Conservation (phyloP, 2,329 filamentous ascomycete species). For the Celoporthe dispersa region DNA sequence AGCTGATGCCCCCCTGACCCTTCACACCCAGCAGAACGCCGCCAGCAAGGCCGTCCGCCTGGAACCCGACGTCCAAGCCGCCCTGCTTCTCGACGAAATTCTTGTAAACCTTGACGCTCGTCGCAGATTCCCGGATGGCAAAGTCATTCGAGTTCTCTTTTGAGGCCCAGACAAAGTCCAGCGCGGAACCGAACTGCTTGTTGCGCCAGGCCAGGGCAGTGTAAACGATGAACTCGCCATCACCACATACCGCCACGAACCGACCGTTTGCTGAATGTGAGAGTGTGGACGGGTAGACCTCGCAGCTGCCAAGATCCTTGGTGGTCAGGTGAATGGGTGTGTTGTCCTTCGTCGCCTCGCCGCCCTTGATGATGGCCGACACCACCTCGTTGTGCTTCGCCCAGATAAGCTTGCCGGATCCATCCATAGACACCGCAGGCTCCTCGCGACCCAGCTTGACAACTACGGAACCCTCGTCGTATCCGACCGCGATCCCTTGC, state of each 20-base stretch:
- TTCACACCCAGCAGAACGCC: constrained; percentile 92
- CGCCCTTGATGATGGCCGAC: constrained; percentile 92
- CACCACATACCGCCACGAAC: constrained; percentile 86
- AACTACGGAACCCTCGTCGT: constrained; percentile 96
- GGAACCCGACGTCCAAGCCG: constrained; percentile 91
- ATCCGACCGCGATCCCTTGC: constrained; percentile 93
- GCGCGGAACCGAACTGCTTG: constrained; percentile 92
- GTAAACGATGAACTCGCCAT: constrained; percentile 99
- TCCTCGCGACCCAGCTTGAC: constrained; percentile 98
- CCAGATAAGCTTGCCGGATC: constrained; percentile 94
- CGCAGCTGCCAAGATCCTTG: constrained; percentile 94
- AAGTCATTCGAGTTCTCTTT: constrained; percentile 99
- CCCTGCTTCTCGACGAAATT: constrained; percentile 94
- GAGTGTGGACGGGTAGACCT: constrained; percentile 94
- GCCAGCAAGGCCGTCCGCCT: constrained; percentile 87
- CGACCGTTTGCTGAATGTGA: constrained; percentile 92
- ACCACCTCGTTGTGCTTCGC: constrained; percentile 94
- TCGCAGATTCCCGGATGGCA: constrained; percentile 91
- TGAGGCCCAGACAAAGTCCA: constrained; percentile 96
- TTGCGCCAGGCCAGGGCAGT: constrained; percentile 96
- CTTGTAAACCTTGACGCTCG: constrained; percentile 95
- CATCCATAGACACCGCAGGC: constrained; percentile 96
- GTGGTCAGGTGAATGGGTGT: constrained; percentile 83
- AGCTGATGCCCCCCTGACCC: constrained; percentile 90
- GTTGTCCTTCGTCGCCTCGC: constrained; percentile 86